Percentiles rank a stretch among this genome's conserved stretches.
Conservation (phyloP, 805 yeast species). For the Candida khao-thaluensis region DNA sequence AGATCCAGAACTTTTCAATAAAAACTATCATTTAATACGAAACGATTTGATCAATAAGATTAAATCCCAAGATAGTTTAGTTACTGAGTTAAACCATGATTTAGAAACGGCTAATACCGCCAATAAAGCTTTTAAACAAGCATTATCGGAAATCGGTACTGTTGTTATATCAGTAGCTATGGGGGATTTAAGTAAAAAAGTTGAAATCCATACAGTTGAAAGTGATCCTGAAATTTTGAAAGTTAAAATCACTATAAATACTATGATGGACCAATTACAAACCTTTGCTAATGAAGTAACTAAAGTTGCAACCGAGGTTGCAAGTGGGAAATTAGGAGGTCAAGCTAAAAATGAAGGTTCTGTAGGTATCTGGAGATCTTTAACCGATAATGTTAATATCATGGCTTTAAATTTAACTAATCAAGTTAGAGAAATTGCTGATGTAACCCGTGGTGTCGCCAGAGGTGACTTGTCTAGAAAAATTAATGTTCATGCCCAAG, state of each 20-base stretch:
- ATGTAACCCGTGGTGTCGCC: slow-evolving; percentile 86
- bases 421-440: slow-evolving; percentile 76
- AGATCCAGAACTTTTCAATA: slow-evolving; percentile 35
- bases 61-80: slow-evolving; percentile 28
- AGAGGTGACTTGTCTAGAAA: slow-evolving; percentile 80
- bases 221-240: slow-evolving; percentile 76
- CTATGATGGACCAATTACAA: slow-evolving; percentile 86
- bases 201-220: slow-evolving; percentile 67
- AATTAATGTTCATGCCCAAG: slow-evolving; percentile 88
- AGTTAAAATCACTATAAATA: slow-evolving; percentile 77
- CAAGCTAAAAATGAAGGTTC: slow-evolving; percentile 84
- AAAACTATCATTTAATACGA: slow-evolving; percentile 30
- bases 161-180: slow-evolving; percentile 86
- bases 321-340: slow-evolving; percentile 88
- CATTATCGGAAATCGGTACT: slow-evolving; percentile 76
- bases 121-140: slow-evolving; percentile 69
- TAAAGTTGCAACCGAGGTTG: slow-evolving; percentile 84
- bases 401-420: slow-evolving; percentile 83
- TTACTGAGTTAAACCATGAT: slow-evolving; percentile 27
- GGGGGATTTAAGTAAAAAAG: slow-evolving; percentile 84
- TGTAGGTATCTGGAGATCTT: slow-evolving; percentile 83
- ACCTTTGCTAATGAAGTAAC: slow-evolving; percentile 80
- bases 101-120: slow-evolving; percentile 46
- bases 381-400: slow-evolving; percentile 80
- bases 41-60: slow-evolving; percentile 28